These are phyloP conservation scores for Jimgerdemannia lactiflua DNA, from an alignment of 192 early-diverging fungal genomes.

Conservation along the genomic window DNA sequence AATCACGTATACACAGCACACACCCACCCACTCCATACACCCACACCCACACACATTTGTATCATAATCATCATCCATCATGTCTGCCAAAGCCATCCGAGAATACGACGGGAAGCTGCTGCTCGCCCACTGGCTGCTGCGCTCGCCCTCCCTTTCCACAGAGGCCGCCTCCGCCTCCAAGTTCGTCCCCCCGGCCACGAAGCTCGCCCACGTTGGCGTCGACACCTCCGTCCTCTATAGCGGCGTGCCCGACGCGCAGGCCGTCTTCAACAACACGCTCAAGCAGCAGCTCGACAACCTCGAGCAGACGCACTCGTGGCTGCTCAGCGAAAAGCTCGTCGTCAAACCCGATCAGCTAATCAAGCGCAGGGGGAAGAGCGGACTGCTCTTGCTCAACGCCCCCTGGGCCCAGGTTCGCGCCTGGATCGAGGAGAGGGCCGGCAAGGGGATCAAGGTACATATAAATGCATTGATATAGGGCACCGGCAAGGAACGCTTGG, in stretches of 20 bases:
- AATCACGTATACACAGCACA: too few relatives aligned
- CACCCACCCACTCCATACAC: too few relatives aligned
- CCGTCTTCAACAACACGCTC: conserved; percentile 64
- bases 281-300: conserved; percentile 51
- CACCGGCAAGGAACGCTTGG: too few relatives aligned
- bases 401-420: conserved; percentile 83
- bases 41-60: too few relatives aligned
- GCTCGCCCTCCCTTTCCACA: conserved; percentile 59
- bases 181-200: conserved; percentile 70
- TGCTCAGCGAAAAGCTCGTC: conserved; percentile 79
- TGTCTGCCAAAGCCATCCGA: conserved; percentile 91
- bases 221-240: conserved; percentile 55
- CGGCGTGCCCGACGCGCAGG: conserved; percentile 46
- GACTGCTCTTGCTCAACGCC: conserved; percentile 88
- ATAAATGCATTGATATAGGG: neutral
- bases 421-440: conserved; percentile 92
- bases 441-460: conserved; percentile 75
- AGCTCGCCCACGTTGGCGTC: conserved; percentile 78
- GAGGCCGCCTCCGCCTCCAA: conserved; percentile 46
- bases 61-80: conserved; percentile 28
- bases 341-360: conserved; percentile 99
- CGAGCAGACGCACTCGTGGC: conserved; percentile 84
- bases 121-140: conserved; percentile 84
- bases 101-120: conserved; percentile 99
- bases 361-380: conserved; percentile 97